A percentile compares a stretch with the other conserved stretches of the same genome.
phyloP scores from a whole-genome alignment of 345 rosid genomes.

The Pugionium cornutum region DNA sequence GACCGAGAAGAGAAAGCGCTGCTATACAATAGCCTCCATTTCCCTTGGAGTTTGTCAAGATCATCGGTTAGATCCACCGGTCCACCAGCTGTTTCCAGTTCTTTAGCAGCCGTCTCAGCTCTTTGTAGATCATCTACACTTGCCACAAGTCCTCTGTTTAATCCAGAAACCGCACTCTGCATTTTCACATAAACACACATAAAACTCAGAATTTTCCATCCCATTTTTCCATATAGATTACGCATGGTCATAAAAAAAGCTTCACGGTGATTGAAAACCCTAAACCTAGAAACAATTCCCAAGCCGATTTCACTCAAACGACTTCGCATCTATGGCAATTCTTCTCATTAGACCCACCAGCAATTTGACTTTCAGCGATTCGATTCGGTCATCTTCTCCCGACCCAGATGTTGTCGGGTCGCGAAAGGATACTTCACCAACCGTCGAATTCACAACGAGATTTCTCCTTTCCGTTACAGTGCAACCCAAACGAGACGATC shows the following conservation, averaged over 20 bases:
- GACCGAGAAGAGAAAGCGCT: conserved; percentile 93
- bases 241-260: neutral
- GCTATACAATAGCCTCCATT: conserved; percentile 85
- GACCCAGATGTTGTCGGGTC: conserved; percentile 48
- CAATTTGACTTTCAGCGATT: conserved; percentile 57
- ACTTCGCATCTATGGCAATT: neutral
- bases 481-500: conserved; percentile 6
- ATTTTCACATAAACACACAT: conserved; percentile 24
- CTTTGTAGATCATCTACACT: conserved; percentile 57
- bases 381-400: conserved; percentile 22
- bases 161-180: conserved; percentile 79
- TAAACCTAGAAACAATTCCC: too few relatives aligned
- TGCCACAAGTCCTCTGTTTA: conserved; percentile 88
- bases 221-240: too few relatives aligned
- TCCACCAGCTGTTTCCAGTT: conserved; percentile 71
- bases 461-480: conserved; percentile 24
- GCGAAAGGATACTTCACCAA: conserved; percentile 48
- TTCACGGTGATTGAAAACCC: too few relatives aligned
- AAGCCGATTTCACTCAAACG: neutral
- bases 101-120: conserved; percentile 76
- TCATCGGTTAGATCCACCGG: conserved; percentile 55
- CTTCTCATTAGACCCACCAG: conserved; percentile 44
- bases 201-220: too few relatives aligned
- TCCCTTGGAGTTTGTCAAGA: conserved; percentile 79
- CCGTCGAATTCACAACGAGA: conserved; percentile 43